Evolutionary conservation across 305 asterid species (phyloP), one percentile per base, ranked within the genome.

Genomic region (Fraxinus latifolia): DNA sequence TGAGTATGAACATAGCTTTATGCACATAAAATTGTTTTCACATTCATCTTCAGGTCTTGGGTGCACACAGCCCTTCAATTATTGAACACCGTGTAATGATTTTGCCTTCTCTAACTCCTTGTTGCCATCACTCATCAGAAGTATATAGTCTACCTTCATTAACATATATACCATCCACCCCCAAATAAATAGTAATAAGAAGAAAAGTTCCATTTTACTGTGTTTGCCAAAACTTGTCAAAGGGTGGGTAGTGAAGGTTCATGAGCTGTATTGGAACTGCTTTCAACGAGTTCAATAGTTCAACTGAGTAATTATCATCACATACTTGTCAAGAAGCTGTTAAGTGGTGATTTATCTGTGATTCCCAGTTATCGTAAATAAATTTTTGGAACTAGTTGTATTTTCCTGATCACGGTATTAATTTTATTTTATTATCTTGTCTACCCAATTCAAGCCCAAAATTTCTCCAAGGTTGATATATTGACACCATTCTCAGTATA

Each of bases 261-360:
- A 79, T 47, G 27, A 19, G 34, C 71, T 36, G 81, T 27, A 2
- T 31, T 9, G 72, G 39, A 79, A 80, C 73, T 55, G 15, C 33
- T 77, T 77, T 55, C 50, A 55, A 29, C 78, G 80, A 23, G 34
- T 14, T 74, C 53, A 44, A 44, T 44, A 12, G 55, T 44, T 42
- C 50, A 44, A 44, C 55, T 44, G 55, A 44, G 77, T 44, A 21
- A n/a, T 23, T 75, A 7, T 37, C 70, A 39, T 44, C 76, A 15
- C 82, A 32, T 82, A 72, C 77, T 77, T 53, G 36, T 65, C 79
- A 37, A 37, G 84, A 60, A 68, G 80, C 29, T 72, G 14, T 79
- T 78, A 74, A 9, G 50, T 79, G 82, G 17, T 77, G 29, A 53
- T 77, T 31, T 55, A 33, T 17, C 80, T 53, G 29, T 7, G 42